Evolutionary conservation across 768 basidiomycete genomes (phyloP), one percentile per base, ranked within the genome.

Genomic region (Termitomyces sp.): DNA sequence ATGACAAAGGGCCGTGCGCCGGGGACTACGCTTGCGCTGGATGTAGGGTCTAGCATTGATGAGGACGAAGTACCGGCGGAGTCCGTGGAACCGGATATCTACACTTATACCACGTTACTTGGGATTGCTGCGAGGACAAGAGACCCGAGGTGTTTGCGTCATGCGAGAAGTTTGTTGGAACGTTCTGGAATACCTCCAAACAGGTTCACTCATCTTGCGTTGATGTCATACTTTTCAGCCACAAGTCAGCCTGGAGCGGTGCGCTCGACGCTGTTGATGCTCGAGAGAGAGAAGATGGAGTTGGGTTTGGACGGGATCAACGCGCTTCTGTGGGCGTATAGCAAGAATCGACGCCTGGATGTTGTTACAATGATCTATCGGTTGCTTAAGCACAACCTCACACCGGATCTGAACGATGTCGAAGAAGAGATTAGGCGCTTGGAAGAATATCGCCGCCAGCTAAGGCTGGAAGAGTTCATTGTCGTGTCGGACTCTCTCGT

Each of bases 291-390:
- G 41, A 73, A 70, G 28, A 54, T 82, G 49, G 76, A 80, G 40
- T 65, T 92, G 16, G 82, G 83, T 7, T 61, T 88, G 22, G 86
- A 87, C 54, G 87, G 85, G 11, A 65, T 87, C 62, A 93, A 92
- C 65, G 77, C 82, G 7, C 83, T 81, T 63, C 72, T 94, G 9
- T 88, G 84, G 85, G 86, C 86, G 0, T 92, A 81, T 68, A 80
- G 79, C 18, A 72, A 72, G 38, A 78, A 77, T 52, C 70, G 74
- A 14, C 79, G 77, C 20, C 63, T 85, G 22, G 83, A 87, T 54
- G 60, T 87, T n/a, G 83, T 82, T 1, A 67, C 70, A 56, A 73
- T 75, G 60, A 79, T 93, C 32, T 94, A 92, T 63, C 80, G 80
- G 33, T 62, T 85, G 9, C 75, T 93, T 18, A 79, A 86, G 44